These are phyloP conservation scores for Vaccinium macrocarpon DNA, from an alignment of 148 eudicot species.

Conservation along the genomic window DNA sequence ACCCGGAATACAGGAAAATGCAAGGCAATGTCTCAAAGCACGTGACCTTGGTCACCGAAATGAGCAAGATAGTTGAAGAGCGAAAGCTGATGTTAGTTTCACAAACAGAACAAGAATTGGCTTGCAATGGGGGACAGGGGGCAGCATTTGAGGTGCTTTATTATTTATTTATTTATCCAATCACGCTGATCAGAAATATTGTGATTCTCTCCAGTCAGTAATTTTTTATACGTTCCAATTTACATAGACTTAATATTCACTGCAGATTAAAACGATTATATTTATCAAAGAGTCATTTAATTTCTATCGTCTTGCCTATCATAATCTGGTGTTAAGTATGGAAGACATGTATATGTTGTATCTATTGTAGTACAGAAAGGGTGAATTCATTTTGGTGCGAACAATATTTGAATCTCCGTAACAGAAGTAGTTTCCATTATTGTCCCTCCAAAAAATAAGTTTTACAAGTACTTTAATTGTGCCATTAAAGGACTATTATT, in stretches of 20 bases:
- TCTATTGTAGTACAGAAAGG: no score
- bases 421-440: no score
- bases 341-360: not conserved
- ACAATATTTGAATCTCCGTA: no score
- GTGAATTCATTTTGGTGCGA: no score
- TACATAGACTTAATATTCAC: not conserved
- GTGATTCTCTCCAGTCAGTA: not conserved
- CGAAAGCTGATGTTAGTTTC: constrained; percentile 96
- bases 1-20: constrained; percentile 92
- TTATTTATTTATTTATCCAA: not conserved
- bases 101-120: constrained; percentile 96
- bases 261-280: not conserved
- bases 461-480: no score
- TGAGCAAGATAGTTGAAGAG: constrained; percentile 97
- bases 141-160: constrained; percentile 91
- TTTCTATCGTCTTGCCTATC: not conserved
- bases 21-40: constrained; percentile 99
- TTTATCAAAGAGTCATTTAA: not conserved
- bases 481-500: no score
- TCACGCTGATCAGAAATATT: not conserved
- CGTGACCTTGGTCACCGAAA: constrained; percentile 91
- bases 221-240: not conserved
- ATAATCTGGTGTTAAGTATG: not conserved
- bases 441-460: no score
- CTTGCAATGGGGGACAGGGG: constrained; percentile 98